Percentiles rank a stretch among this genome's conserved stretches.
Conservation (phyloP, 2,329 filamentous ascomycete genomes). For the Monilinia vaccinii-corymbosi region DNA sequence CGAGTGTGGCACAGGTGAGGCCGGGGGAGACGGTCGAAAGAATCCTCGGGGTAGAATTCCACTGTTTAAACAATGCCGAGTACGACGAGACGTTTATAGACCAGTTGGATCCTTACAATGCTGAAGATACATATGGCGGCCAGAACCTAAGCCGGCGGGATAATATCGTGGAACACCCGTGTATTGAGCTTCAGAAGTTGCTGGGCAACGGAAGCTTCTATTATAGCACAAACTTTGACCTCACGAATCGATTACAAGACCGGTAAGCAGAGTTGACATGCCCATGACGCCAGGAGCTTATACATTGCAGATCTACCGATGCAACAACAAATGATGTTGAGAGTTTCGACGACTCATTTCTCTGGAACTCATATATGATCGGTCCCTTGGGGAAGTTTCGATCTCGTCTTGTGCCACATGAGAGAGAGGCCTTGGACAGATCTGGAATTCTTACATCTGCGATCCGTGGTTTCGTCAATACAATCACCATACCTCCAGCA, state of each 20-base stretch:
- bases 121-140: slow-evolving; percentile 35
- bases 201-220: slow-evolving; percentile 92
- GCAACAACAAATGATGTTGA: slow-evolving; percentile 78
- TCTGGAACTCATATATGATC: slow-evolving; percentile 99
- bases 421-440: slow-evolving; percentile 71
- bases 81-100: slow-evolving; percentile 71
- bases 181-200: slow-evolving; percentile 81
- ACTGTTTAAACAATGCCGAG: slow-evolving; percentile 78
- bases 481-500: slow-evolving; percentile 72
- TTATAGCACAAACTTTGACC: slow-evolving; percentile 95
- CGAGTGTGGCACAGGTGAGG: slow-evolving; percentile 69
- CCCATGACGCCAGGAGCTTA: slow-evolving; percentile 9
- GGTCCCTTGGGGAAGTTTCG: slow-evolving; percentile 84
- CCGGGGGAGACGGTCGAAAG: slow-evolving; percentile 84
- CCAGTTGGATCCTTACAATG: slow-evolving; percentile 26
- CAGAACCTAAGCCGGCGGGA: slow-evolving; percentile 57
- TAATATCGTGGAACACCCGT: slow-evolving; percentile 72
- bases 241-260: slow-evolving; percentile 88
- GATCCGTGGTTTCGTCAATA: slow-evolving; percentile 85
- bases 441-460: slow-evolving; percentile 87
- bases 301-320: slow-evolving; percentile 55
- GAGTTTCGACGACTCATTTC: slow-evolving; percentile 81
- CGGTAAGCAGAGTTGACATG: slow-evolving; percentile 41
- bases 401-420: slow-evolving; percentile 64
- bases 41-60: slow-evolving; percentile 82